Base-by-base conservation (phyloP, 441 rosid species). In the Populus hybrid region DNA sequence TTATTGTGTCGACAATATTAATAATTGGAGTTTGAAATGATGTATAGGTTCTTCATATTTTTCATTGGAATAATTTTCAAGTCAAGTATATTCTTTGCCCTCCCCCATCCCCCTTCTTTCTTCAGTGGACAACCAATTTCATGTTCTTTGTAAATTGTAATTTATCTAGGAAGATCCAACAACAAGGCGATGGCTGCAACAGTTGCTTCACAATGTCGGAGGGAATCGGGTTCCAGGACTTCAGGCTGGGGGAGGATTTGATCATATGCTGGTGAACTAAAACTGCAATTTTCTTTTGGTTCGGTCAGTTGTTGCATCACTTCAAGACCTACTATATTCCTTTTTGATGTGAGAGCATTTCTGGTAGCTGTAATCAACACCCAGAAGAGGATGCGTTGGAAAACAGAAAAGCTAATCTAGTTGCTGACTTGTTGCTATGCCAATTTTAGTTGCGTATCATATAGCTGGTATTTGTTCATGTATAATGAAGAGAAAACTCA, bases 161-260 rank as follows among this genome's bases (percentile, higher is more conserved):
- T 79, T 69, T 71, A 63, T 76, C n/a, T 88, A 96, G 99, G 99
- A 96, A 75, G 99, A 96, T 85, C 94, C 90, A 77, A 94, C 97
- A 9, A 93, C 99, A 14, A 94, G 96, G 87, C 86, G 97, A 84
- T 96, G 99, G 99, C 92, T 94, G 85, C 99, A 96, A 59, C 99
- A 94, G 84, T 80, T 96, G 88, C 98, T 94, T 84, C 90, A 86
- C 85, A 96, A 90, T 77, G 97, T 96, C 18, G 95, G 92, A 50
- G 93, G 85, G 78, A 87, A 75, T 75, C 92, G 97, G 30, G 93
- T 90, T 42, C 91, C 97, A 0, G 80, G 90, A 30, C 90, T 94
- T 76, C 98, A 88, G 80, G 84, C 89, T 10, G 93, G 93, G 10
- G 96, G 88, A 67, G 97, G 92, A 74, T 96, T 96, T 66, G 97